Evolutionary conservation across 768 basidiomycete genomes (phyloP), one percentile per base, ranked within the genome.

Genomic region (Boletellus sp.): DNA sequence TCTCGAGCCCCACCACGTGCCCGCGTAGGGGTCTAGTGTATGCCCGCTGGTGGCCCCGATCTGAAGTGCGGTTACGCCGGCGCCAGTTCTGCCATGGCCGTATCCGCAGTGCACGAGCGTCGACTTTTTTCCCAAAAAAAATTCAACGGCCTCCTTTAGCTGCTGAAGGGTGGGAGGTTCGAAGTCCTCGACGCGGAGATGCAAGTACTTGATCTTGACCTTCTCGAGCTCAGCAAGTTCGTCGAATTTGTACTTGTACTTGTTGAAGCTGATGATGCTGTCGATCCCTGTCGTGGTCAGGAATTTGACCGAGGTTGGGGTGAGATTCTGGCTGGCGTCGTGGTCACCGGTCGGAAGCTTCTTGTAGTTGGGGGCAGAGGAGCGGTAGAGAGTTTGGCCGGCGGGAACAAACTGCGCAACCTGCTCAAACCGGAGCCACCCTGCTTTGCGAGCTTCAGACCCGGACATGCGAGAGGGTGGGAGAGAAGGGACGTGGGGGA

Each of bases 251-350:
- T 64, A 64, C 11, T 52, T 39, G 23, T 42, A 32, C 17, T 54
- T 39, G 33, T 63, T 63, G 45, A 54, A 56, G 37, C 53, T 58
- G 35, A 61, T 56, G 46, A 64, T 52, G 44, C 59, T 50, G 32
- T 64, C 36, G 40, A 64, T 61, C 1, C 48, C 44, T 46, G 52
- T 34, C 16, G 12, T 41, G 28, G 43, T 48, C 26, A 64, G 54
- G 31, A 51, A 60, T 12, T 60, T 10, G 17, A 61, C 53, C 1
- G 53, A 59, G 22, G 19, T 17, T 3, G 47, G 47, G 8, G 56
- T 56, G 16, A 63, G 53, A 5, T 50, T 13, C 47, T 65, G 63
- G 28, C 28, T 28, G 28, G 28, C 28, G 28, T 28, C 28, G 7
- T 28, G 28, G 11, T 28, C 9, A 28, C 28, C 28, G 8, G 6